Conservation (phyloP, 2,329 filamentous ascomycete genomes). For the Huntiella bhutanensis region DNA sequence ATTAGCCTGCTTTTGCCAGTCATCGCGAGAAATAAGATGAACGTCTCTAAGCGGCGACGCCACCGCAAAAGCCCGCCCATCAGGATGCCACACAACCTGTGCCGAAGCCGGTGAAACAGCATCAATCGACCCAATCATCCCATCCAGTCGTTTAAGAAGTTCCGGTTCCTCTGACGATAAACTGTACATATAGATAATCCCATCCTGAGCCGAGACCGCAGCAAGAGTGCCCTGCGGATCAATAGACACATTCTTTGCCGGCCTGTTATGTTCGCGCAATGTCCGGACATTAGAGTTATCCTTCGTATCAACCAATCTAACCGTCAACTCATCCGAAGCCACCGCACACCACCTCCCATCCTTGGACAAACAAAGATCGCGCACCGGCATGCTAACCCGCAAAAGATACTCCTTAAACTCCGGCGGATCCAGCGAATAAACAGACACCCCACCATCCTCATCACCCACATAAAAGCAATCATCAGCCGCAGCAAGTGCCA, state of each 20-base stretch:
- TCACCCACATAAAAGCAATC: slow-evolving; percentile 76
- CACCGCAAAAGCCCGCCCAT: slow-evolving; percentile 76
- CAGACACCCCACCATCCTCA: slow-evolving; percentile 89
- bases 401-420: slow-evolving; percentile 65
- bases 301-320: slow-evolving; percentile 69
- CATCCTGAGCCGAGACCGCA: slow-evolving; percentile 72
- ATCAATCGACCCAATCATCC: slow-evolving; percentile 63
- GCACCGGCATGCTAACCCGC: slow-evolving; percentile 66
- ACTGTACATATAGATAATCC: slow-evolving; percentile 78
- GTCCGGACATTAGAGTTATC: slow-evolving; percentile 61
- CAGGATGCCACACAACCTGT: slow-evolving; percentile 74
- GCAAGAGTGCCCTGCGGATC: slow-evolving; percentile 60
- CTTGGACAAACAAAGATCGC: slow-evolving; percentile 66
- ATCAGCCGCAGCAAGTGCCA: slow-evolving; percentile 56
- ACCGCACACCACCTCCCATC: slow-evolving; percentile 81
- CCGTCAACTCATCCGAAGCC: slow-evolving; percentile 84
- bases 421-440: slow-evolving; percentile 58
- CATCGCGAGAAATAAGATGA: slow-evolving; percentile 67
- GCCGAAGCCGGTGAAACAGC: slow-evolving; percentile 43
- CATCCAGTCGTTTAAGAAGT: slow-evolving; percentile 67
- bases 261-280: slow-evolving; percentile 64
- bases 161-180: slow-evolving; percentile 60
- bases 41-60: slow-evolving; percentile 68
- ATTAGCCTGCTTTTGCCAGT: slow-evolving; percentile 70
- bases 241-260: slow-evolving; percentile 84